Evolutionary conservation across 352 stramenopile genomes (phyloP).

Genomic region (Phytophthora idaei): DNA sequence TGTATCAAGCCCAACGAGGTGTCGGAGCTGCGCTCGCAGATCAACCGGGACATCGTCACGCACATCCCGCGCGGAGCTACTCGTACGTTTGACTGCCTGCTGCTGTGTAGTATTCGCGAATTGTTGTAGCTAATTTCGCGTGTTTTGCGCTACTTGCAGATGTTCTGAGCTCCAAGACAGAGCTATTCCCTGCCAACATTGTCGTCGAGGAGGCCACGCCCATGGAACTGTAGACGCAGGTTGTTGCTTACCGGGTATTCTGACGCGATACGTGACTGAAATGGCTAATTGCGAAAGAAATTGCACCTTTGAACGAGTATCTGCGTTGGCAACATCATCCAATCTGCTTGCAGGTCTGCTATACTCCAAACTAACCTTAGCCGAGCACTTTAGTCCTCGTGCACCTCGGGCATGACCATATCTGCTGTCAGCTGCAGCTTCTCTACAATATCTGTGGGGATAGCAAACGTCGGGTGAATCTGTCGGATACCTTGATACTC

Average conservation of each 20-base stretch:
- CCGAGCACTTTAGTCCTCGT: conserved; percentile 22
- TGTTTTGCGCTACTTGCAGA: conserved; percentile 34
- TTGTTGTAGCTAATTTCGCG: conserved; percentile 3
- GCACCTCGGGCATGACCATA: conserved; percentile 42
- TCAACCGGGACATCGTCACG: conserved; percentile 87
- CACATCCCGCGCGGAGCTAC: conserved; percentile 83
- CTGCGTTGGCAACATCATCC: conserved; percentile 21
- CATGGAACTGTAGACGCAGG: conserved; percentile 74
- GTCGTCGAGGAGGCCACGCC: conserved; percentile 76
- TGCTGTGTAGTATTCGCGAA: neutral
- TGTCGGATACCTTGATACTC: conserved; percentile 77
- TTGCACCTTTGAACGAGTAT: conserved; percentile 29
- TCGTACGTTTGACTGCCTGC: conserved; percentile 46
- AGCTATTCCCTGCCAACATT: conserved; percentile 63
- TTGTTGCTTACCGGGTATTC: conserved; percentile 21
- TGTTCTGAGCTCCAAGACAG: conserved; percentile 76
- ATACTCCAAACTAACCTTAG: conserved; percentile 7
- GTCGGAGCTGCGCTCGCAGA: conserved; percentile 81
- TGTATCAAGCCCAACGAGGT: conserved; percentile 95
- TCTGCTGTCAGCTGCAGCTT: conserved; percentile 87
- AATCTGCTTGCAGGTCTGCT: conserved; percentile 12
- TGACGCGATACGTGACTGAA: conserved; percentile 17
- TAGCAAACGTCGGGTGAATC: conserved; percentile 96
- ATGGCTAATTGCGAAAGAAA: conserved; percentile 35
- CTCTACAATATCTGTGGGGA: conserved; percentile 92